These are phyloP conservation scores for Pyrenophora graminea DNA, from an alignment of 2,329 filamentous ascomycete genomes.

Conservation along the genomic window DNA sequence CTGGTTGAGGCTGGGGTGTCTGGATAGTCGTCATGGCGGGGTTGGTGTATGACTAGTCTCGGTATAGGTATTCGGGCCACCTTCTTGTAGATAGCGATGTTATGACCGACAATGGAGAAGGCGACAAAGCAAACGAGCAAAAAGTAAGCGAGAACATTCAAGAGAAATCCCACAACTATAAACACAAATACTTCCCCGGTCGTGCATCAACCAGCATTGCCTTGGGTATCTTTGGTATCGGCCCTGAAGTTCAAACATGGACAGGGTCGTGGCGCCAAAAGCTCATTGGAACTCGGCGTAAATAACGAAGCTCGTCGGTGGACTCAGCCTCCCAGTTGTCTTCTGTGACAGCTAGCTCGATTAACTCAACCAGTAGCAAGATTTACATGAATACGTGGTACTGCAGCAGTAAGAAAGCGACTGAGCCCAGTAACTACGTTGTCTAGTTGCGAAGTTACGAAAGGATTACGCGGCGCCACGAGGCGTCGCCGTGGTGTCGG, in stretches of 20 bases:
- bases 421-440: background rate
- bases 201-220: background rate
- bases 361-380: no score
- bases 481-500: background rate
- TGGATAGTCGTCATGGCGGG: no score
- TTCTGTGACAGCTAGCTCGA: background rate
- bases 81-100: no score
- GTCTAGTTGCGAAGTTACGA: background rate
- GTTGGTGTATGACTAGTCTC: no score
- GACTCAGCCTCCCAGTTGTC: conserved; percentile 8
- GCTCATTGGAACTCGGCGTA: conserved; percentile 3
- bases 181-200: background rate
- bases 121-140: no score
- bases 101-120: no score
- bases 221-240: background rate
- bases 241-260: conserved; percentile 6
- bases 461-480: conserved; percentile 4
- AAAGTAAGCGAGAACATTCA: background rate
- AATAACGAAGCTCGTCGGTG: conserved; percentile 4
- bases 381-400: no score
- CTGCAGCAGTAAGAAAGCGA: no score
- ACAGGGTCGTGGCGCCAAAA: conserved; percentile 1
- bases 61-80: no score
- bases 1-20: no score
- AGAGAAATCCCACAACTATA: background rate